These are phyloP conservation scores for Akanthomyces dipterigenus DNA, from an alignment of 2,329 filamentous ascomycete genomes.

Conservation along the genomic window DNA sequence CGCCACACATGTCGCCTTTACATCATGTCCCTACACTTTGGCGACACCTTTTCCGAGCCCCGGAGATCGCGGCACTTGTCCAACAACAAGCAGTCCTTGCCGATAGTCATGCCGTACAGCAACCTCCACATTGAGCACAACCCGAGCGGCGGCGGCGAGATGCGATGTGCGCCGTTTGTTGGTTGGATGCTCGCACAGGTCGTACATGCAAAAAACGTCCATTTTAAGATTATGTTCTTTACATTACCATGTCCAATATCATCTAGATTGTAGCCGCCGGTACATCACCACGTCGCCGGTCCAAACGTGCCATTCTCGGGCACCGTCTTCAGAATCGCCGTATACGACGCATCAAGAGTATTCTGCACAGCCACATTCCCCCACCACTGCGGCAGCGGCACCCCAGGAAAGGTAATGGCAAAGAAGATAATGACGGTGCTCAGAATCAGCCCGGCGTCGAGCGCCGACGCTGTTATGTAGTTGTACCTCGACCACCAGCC, in stretches of 20 bases:
- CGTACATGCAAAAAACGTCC: neutral
- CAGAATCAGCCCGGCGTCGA: slow-evolving; percentile 33
- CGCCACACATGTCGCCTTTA: slow-evolving; percentile 24
- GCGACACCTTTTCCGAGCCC: slow-evolving; percentile 24
- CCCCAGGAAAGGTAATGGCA: slow-evolving; percentile 24
- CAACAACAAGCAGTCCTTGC: slow-evolving; percentile 27
- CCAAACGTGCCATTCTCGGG: slow-evolving; percentile 24
- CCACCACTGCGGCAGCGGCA: slow-evolving; percentile 35
- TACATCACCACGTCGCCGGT: slow-evolving; percentile 23
- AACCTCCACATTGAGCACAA: slow-evolving; percentile 40
- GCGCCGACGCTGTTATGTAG: slow-evolving; percentile 33
- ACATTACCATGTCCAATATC: neutral
- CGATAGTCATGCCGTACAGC: slow-evolving; percentile 31
- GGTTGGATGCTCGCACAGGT: neutral
- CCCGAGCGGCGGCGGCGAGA: slow-evolving; percentile 28
- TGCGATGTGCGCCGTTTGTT: neutral
- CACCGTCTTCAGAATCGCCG: slow-evolving; percentile 20
- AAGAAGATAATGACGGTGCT: slow-evolving; percentile 27
- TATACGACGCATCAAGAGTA: slow-evolving; percentile 24
- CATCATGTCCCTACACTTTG: no score
- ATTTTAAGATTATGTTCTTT: neutral
- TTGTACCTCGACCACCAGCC: slow-evolving; percentile 51
- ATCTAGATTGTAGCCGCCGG: neutral
- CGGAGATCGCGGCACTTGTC: slow-evolving; percentile 34
- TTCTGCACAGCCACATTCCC: slow-evolving; percentile 44